Base-by-base conservation (phyloP, 176 grass and related monocot species). In the Miscanthus lutarioriparius region DNA sequence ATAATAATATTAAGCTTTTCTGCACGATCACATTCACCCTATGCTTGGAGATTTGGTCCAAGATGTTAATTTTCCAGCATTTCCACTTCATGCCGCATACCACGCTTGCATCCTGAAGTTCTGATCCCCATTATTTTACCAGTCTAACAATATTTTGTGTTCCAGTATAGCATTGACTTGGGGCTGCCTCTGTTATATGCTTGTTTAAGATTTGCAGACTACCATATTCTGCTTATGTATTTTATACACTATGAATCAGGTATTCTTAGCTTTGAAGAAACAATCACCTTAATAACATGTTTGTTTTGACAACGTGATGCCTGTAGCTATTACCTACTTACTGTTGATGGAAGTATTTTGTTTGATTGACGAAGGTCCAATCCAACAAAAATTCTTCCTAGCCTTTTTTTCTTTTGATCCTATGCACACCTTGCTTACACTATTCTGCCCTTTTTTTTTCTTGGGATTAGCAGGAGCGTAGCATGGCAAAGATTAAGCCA, bases 401-500 rank as follows among this genome's bases (percentile, higher is more conserved):
- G 4, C 28, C 41, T 5, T 77, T 74, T 8, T 64, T 44, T 13
- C 16, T 53, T 49, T 49, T 49, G 47, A 17, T 78, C 25, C 0
- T 19, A 25, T 40, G 4, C 11, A 27, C 0, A 28, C 14, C 2
- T 67, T 53, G 1, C 23, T 39, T 19, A 35, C 39, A 43, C 80
- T 83, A n/a, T 58, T n/a, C 59, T 53, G 16, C 49, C 5, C 17
- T 20, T 20, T 13, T 4, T 11, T 23, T 10, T 22, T 47, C 22
- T 62, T 83, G 27, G 59, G 38, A 61, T 61, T 80, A 30, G 25
- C 75, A 89, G 79, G 59, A 86, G 74, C 33, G 20, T 76, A 10
- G n/a, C 5, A 96, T 96, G 91, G 68, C 91, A 17, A 96, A 85
- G 79, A 85, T 93, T 84, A 96, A 96, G 81, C 94, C 94, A 30